phyloP scores from a whole-genome alignment of 2,329 filamentous ascomycete species.

The Talaromyces sp. region DNA sequence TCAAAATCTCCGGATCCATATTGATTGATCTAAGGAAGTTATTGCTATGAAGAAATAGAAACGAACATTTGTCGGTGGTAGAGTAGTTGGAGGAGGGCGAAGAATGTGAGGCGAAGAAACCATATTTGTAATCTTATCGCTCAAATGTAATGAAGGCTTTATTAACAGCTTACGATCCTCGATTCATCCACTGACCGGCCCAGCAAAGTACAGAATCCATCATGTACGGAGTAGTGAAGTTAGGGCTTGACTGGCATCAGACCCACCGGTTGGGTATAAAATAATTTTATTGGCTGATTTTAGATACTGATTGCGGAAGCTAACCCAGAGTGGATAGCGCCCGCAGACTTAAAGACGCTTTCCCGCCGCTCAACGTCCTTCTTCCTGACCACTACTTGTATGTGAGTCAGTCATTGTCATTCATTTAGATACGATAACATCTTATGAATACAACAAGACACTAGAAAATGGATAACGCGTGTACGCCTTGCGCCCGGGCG shows the following conservation, averaged over 20 bases:
- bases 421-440: neutral
- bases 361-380: neutral
- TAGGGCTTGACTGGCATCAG: neutral
- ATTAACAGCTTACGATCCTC: too few species aligned
- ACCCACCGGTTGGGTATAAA: neutral
- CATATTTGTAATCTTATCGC: neutral
- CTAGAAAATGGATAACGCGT: conserved; percentile 2
- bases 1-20: neutral
- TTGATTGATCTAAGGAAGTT: neutral
- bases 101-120: neutral
- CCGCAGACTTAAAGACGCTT: neutral
- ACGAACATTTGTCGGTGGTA: neutral
- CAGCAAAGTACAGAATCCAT: neutral
- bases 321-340: neutral
- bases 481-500: neutral
- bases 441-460: neutral
- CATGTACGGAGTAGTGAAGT: neutral
- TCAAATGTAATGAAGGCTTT: neutral
- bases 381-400: too few species aligned
- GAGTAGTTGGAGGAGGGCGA: neutral
- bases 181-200: too few species aligned
- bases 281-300: neutral
- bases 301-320: neutral
- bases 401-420: neutral
- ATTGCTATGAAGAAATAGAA: neutral